These are phyloP conservation scores for Aspergillus incahuasiensis DNA, from an alignment of 495 filamentous ascomycete species.

Conservation along the genomic window DNA sequence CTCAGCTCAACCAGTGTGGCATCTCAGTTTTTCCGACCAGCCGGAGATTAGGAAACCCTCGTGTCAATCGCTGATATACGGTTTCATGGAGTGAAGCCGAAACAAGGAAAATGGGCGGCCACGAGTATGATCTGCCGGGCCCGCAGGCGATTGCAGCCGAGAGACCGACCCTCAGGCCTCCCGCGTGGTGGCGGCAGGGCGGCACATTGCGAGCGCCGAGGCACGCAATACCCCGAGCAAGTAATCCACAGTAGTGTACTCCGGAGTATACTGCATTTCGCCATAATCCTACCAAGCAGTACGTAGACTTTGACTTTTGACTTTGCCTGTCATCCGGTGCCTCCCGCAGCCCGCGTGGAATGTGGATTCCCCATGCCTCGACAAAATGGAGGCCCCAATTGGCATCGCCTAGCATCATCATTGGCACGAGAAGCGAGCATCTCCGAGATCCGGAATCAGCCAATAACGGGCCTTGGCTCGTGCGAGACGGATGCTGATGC, in stretches of 20 bases:
- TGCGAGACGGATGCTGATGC: neutral
- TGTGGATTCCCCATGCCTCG: too few relatives aligned
- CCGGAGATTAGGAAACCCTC: neutral
- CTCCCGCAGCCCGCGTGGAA: neutral
- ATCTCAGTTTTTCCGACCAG: neutral
- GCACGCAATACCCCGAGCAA: neutral
- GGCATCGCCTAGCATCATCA: too few relatives aligned
- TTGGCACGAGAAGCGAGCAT: neutral
- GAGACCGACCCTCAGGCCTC: too few relatives aligned
- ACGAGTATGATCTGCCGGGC: neutral
- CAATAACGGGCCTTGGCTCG: neutral
- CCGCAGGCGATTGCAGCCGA: too few relatives aligned
- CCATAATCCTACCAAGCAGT: neutral
- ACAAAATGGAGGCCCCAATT: too few relatives aligned
- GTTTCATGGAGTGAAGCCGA: neutral
- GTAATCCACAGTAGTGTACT: neutral
- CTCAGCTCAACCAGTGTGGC: too few relatives aligned
- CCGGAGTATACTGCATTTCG: too few relatives aligned
- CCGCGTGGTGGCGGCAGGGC: neutral
- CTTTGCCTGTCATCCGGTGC: neutral
- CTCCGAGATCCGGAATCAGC: too few relatives aligned
- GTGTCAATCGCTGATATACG: neutral
- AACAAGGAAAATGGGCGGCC: neutral
- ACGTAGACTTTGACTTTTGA: neutral
- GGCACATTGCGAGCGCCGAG: neutral